Conservation (phyloP, 2,329 filamentous ascomycete genomes). For the Paecilomyces variotii region DNA sequence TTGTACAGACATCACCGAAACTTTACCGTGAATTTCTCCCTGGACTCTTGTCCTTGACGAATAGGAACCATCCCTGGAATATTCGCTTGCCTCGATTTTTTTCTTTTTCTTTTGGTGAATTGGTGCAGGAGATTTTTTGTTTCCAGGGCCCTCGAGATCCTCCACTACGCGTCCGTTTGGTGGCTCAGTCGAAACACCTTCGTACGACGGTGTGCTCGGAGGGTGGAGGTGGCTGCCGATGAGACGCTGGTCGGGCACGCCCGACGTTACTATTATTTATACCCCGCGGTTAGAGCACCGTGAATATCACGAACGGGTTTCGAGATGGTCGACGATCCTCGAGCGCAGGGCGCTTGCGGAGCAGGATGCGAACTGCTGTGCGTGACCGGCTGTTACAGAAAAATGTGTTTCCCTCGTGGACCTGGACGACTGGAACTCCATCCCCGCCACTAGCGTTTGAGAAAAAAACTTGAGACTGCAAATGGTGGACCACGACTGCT, state of each 20-base stretch:
- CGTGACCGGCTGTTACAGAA: background rate
- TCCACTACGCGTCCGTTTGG: background rate
- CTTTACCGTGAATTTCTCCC: background rate
- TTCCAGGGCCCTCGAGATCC: background rate
- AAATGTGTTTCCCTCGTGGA: background rate
- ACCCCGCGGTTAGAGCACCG: background rate
- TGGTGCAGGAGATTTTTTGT: background rate
- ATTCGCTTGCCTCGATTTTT: background rate
- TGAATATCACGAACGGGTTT: background rate
- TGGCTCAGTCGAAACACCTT: background rate
- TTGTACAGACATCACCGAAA: background rate
- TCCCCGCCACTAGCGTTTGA: background rate
- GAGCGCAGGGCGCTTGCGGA: background rate
- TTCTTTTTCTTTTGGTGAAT: background rate
- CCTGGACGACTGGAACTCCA: background rate
- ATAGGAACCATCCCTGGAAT: background rate
- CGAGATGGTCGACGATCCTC: background rate
- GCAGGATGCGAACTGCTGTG: background rate
- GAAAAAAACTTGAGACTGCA: background rate
- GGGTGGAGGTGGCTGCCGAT: background rate
- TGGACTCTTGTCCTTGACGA: background rate
- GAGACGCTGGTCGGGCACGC: background rate
- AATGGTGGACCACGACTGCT: background rate
- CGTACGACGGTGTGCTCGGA: background rate
- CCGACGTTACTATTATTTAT: background rate